These are phyloP conservation scores for Aspergillaceae sp. DNA, from an alignment of 2,329 filamentous ascomycete species.

Conservation along the genomic window DNA sequence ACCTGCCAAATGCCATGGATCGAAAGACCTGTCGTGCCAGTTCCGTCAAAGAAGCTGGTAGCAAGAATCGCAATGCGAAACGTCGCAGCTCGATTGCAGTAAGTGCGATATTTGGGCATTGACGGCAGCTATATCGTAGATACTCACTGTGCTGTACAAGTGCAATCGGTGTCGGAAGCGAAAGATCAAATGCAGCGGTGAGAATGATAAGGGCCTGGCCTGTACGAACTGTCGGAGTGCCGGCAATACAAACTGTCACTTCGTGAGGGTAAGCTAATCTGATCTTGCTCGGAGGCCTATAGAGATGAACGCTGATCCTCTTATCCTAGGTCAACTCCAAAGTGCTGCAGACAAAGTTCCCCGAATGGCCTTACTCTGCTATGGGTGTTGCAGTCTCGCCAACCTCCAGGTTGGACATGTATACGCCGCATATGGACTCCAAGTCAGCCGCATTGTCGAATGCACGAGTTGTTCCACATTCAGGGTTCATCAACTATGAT, in stretches of 20 bases:
- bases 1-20: constrained; percentile 17
- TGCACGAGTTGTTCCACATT: constrained; percentile 12
- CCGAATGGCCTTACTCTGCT: constrained; percentile 22
- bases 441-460: constrained; percentile 10
- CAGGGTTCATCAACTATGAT: constrained; percentile 19
- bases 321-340: constrained; percentile 25
- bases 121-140: too few relatives aligned
- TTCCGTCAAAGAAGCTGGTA: constrained; percentile 23
- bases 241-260: constrained; percentile 59
- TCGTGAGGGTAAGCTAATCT: constrained; percentile 57
- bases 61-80: constrained; percentile 33
- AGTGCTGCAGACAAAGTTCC: constrained; percentile 16
- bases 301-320: neutral
- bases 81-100: constrained; percentile 49
- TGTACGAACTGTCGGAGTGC: constrained; percentile 77
- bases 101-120: constrained; percentile 8
- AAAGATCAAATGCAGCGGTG: constrained; percentile 91
- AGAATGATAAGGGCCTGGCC: constrained; percentile 64
- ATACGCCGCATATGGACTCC: constrained; percentile 8
- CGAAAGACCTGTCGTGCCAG: constrained; percentile 13
- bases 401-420: constrained; percentile 15
- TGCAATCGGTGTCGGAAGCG: constrained; percentile 83
- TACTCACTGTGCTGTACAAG: constrained; percentile 38
- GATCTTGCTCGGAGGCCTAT: neutral
- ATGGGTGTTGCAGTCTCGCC: constrained; percentile 10